Evolutionary conservation across 345 rosid genomes (phyloP).

Genomic region (Abelmoschus esculentus): DNA sequence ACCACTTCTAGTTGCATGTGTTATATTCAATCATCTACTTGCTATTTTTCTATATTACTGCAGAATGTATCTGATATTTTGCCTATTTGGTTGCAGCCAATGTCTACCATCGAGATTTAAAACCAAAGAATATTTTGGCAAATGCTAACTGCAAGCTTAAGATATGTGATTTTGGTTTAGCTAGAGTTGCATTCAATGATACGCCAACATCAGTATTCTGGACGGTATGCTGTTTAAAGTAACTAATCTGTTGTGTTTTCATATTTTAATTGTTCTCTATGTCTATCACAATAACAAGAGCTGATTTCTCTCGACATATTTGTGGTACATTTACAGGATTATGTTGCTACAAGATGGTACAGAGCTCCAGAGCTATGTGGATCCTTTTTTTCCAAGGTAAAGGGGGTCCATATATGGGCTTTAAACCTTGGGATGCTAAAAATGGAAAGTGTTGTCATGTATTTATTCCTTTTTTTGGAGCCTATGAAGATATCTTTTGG

Average conservation of each 20-base stretch:
- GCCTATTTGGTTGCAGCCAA: slow-evolving; percentile 60
- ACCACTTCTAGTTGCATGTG: neutral
- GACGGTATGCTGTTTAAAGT: slow-evolving; percentile 51
- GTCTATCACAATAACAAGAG: neutral
- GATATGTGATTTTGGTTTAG: slow-evolving; percentile 93
- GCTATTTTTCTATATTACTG: neutral
- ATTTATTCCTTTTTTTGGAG: neutral
- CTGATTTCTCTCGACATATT: slow-evolving; percentile 1
- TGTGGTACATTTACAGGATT: slow-evolving; percentile 46
- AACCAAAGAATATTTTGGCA: slow-evolving; percentile 94
- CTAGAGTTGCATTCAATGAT: slow-evolving; percentile 92
- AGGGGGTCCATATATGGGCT: neutral
- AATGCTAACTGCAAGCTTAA: slow-evolving; percentile 97
- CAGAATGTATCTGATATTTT: slow-evolving; percentile 8
- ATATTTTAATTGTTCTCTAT: neutral
- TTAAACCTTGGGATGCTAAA: too few relatives aligned
- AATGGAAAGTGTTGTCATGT: neutral
- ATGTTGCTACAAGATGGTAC: slow-evolving; percentile 98
- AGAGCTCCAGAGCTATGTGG: slow-evolving; percentile 99
- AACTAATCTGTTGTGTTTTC: slow-evolving; percentile 1
- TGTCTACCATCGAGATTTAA: slow-evolving; percentile 87
- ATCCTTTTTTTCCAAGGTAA: slow-evolving; percentile 92
- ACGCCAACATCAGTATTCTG: slow-evolving; percentile 83
- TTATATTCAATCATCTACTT: neutral
- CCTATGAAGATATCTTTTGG: neutral